Percentiles rank a stretch among this genome's conserved stretches.
phyloP scores from a whole-genome alignment of 352 stramenopile species.

The Globisporangium spinosum region DNA sequence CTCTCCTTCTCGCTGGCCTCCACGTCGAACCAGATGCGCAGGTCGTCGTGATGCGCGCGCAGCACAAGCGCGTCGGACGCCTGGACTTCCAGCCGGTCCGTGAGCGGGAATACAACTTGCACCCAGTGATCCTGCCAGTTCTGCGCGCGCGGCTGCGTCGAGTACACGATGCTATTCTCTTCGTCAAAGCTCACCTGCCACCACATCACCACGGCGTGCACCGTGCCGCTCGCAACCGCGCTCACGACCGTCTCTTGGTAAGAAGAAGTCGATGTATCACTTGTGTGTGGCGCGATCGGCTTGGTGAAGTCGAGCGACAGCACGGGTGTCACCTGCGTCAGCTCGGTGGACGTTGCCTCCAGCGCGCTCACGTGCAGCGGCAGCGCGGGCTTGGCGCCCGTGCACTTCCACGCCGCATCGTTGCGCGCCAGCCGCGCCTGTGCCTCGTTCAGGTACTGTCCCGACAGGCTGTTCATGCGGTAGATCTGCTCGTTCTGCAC shows the following conservation, averaged over 20 bases:
- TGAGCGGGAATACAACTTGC: conserved; percentile 67
- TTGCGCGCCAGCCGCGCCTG: conserved; percentile 48
- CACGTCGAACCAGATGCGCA: conserved; percentile 83
- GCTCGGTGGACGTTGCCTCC: conserved; percentile 28
- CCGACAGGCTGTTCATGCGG: conserved; percentile 61
- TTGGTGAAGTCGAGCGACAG: conserved; percentile 70
- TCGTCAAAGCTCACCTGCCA: conserved; percentile 70
- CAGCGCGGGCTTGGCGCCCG: conserved; percentile 56
- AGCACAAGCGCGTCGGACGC: conserved; percentile 32
- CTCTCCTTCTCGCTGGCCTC: conserved; percentile 7
- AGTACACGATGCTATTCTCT: conserved; percentile 55
- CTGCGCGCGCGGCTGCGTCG: conserved; percentile 51
- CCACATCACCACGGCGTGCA: conserved; percentile 80
- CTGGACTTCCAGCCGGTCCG: conserved; percentile 25
- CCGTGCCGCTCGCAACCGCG: conserved; percentile 29
- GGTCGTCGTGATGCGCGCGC: conserved; percentile 60
- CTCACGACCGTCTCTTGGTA: conserved; percentile 44
- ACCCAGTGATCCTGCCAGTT: conserved; percentile 88
- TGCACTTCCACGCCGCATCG: conserved; percentile 51
- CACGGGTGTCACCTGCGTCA: conserved; percentile 44
- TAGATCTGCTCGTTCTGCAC: conserved; percentile 61
- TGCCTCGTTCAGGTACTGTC: conserved; percentile 26
- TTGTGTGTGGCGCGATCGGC: conserved; percentile 17
- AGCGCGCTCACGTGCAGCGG: conserved; percentile 61
- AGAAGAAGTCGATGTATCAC: background rate